Evolutionary conservation across 176 grass and related monocot genomes (phyloP), one percentile per base, ranked within the genome.

Genomic region (Oryza punctata): DNA sequence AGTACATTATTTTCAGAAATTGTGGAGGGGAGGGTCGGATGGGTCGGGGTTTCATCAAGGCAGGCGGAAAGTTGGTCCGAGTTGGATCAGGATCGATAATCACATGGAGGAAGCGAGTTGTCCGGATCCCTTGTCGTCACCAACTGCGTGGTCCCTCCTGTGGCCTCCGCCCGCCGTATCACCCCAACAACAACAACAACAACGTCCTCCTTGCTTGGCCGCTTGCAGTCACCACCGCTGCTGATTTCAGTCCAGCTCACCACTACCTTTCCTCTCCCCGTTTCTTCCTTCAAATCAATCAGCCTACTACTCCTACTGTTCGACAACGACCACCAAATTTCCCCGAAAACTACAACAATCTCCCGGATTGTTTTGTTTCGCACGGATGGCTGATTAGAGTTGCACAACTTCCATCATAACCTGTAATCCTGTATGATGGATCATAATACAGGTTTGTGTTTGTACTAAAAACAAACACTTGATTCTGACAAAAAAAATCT

Each of bases 291-390:
- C 25, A 33, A 63, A 14, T 63, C 12, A 63, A 14, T 63, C 12
- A 3, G 3, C 54, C 38, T 25, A 28, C 30, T 63, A 0, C 65
- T 52, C 54, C 38, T 25, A 28, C 30, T 63, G 0, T 73, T 52
- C 11, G 68, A 82, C 29, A 60, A 72, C 68, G 68, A 71, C 68
- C 16, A 72, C 33, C 68, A 43, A 72, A 82, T 82, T 61, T 7
- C 21, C 25, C 13, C 19, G 67, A 71, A 61, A 82, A 72, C 68
- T 10, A 33, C 69, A 26, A 14, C 3, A 60, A 72, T 52, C 64
- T n/a, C 11, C 26, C n/a, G 7, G 19, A 24, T 24, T n/a, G 19
- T 61, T 61, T 61, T 24, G 57, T 24, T 61, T 24, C 57, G 57
- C 57, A 61, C 21, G 19, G 57, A 61, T 61, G 21, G 18, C 18